Conservation (phyloP, 2,329 filamentous ascomycete genomes). For the Onygena corvina region DNA sequence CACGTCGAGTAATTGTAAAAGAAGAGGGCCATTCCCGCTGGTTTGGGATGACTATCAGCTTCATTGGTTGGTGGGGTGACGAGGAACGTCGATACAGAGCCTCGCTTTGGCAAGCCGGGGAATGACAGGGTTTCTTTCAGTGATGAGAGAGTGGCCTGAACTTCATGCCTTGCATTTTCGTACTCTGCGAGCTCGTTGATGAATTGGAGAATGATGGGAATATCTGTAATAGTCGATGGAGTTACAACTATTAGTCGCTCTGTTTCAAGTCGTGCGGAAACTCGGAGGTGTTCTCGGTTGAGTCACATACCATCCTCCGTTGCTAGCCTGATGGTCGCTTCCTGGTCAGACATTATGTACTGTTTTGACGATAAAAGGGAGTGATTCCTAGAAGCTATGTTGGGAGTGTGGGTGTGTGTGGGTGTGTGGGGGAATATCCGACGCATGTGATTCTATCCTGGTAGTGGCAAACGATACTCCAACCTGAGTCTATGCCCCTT, state of each 20-base stretch:
- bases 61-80: slow-evolving; percentile 42
- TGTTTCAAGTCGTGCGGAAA: neutral
- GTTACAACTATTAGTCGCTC: neutral
- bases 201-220: slow-evolving; percentile 65
- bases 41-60: slow-evolving; percentile 26
- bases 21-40: slow-evolving; percentile 74
- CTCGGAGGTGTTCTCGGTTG: neutral
- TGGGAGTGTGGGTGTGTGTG: no score
- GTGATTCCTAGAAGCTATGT: no score
- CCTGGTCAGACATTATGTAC: slow-evolving; percentile 24
- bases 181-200: slow-evolving; percentile 81
- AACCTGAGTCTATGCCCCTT: no score
- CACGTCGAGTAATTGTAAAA: slow-evolving; percentile 96
- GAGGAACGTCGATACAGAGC: slow-evolving; percentile 64
- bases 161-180: slow-evolving; percentile 61
- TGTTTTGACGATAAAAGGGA: neutral
- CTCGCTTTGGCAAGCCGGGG: slow-evolving; percentile 41
- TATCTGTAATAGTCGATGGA: slow-evolving; percentile 44
- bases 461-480: no score
- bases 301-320: slow-evolving; percentile 28
- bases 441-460: no score
- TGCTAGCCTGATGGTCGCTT: slow-evolving; percentile 31
- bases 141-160: slow-evolving; percentile 65
- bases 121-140: slow-evolving; percentile 70
- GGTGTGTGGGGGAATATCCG: no score